These are phyloP conservation scores for Fusarium pseudoanthophilum DNA, from an alignment of 2,329 filamentous ascomycete genomes.

Conservation along the genomic window DNA sequence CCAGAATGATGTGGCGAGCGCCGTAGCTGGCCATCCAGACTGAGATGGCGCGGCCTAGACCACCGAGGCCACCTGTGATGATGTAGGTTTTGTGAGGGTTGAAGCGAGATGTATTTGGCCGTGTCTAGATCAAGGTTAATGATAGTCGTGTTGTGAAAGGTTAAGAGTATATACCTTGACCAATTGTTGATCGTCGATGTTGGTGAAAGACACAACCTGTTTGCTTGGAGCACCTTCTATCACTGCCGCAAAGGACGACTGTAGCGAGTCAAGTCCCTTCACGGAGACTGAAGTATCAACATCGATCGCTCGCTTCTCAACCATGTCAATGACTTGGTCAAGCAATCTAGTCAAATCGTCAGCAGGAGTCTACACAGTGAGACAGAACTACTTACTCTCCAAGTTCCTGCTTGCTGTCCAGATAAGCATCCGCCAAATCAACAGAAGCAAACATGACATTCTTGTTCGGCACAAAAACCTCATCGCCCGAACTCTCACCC, in stretches of 20 bases:
- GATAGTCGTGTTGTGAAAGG: no score
- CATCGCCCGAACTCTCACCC: conserved; percentile 11
- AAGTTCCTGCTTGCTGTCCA: conserved; percentile 27
- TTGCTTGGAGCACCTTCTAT: conserved; percentile 8
- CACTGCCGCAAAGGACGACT: conserved; percentile 18
- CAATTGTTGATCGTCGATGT: conserved; percentile 5
- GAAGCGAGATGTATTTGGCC: conserved; percentile 33
- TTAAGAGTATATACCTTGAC: conserved; percentile 5
- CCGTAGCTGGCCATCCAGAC: conserved; percentile 43
- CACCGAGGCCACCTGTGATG: conserved; percentile 40
- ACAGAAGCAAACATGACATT: conserved; percentile 41
- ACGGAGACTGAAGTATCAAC: conserved; percentile 15
- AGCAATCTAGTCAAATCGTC: conserved; percentile 19
- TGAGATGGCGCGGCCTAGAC: conserved; percentile 37
- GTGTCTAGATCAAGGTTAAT: conserved; percentile 8
- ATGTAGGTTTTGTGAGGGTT: conserved; percentile 36
- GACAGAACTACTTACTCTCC: conserved; percentile 11
- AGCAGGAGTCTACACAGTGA: neutral
- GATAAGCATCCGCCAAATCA: conserved; percentile 34
- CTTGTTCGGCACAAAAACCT: conserved; percentile 22
- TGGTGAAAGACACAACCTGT: conserved; percentile 27
- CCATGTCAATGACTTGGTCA: conserved; percentile 12
- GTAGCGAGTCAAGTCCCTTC: conserved; percentile 13
- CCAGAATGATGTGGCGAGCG: conserved; percentile 34
- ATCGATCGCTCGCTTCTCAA: conserved; percentile 19